phyloP scores from a whole-genome alignment of 192 early-diverging fungal species.

The Dimargaris verticillata region DNA sequence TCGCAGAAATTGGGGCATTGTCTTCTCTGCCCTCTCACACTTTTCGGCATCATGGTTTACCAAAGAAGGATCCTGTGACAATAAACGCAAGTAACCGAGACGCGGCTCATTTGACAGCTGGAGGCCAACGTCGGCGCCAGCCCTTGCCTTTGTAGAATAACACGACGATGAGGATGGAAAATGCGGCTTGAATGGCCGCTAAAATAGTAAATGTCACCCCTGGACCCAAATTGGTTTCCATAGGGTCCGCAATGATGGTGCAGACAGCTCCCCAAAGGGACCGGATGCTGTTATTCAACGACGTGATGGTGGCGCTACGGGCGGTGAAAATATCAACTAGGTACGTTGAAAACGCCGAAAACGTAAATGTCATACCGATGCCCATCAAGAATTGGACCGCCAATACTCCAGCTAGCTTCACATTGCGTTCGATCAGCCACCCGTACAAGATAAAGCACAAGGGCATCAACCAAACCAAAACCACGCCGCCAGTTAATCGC shows the following conservation, averaged over 20 bases:
- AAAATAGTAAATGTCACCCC: slow-evolving; percentile 11
- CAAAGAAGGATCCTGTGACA: too few relatives aligned
- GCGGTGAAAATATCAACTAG: slow-evolving; percentile 11
- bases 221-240: background rate
- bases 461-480: slow-evolving; percentile 7
- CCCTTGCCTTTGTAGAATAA: background rate
- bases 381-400: slow-evolving; percentile 6
- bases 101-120: background rate
- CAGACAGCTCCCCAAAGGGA: slow-evolving; percentile 8
- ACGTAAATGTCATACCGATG: slow-evolving; percentile 11
- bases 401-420: background rate
- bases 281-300: slow-evolving; percentile 7
- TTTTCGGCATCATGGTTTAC: too few relatives aligned
- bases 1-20: too few relatives aligned
- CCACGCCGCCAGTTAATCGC: background rate
- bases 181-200: background rate
- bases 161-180: background rate
- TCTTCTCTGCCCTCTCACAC: too few relatives aligned
- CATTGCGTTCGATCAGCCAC: background rate
- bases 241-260: slow-evolving; percentile 4
- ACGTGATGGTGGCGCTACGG: slow-evolving; percentile 9
- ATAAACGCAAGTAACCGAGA: too few relatives aligned
- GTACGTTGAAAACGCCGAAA: slow-evolving; percentile 6
- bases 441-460: background rate
- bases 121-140: slow-evolving; percentile 4